phyloP scores from a whole-genome alignment of 768 basidiomycete genomes.

The Lactarius tabidus region DNA sequence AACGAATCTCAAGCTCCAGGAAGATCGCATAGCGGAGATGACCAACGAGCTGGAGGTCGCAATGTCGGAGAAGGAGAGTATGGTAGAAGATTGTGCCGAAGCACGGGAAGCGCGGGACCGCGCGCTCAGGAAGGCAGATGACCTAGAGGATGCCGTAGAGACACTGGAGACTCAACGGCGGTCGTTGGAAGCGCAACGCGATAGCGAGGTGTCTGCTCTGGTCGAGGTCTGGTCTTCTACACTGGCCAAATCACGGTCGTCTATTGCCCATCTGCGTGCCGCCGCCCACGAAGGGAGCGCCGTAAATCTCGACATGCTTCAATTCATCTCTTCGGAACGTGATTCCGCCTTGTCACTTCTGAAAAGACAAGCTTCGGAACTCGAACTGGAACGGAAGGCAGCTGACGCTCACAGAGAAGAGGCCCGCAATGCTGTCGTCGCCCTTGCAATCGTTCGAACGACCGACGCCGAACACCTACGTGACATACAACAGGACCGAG shows the following conservation, averaged over 20 bases:
- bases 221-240: slow-evolving; percentile 28
- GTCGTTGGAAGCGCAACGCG: slow-evolving; percentile 27
- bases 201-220: slow-evolving; percentile 29
- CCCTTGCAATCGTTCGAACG: slow-evolving; percentile 16
- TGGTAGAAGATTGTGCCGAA: slow-evolving; percentile 82
- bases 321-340: neutral
- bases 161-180: slow-evolving; percentile 33
- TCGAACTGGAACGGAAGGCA: neutral
- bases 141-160: slow-evolving; percentile 61
- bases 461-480: slow-evolving; percentile 4
- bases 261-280: neutral
- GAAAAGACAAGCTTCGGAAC: slow-evolving; percentile 6
- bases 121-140: slow-evolving; percentile 52
- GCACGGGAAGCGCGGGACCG: slow-evolving; percentile 70
- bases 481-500: slow-evolving; percentile 6
- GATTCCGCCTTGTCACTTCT: neutral
- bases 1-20: slow-evolving; percentile 67
- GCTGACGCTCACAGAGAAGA: slow-evolving; percentile 7
- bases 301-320: slow-evolving; percentile 3
- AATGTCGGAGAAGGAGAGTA: slow-evolving; percentile 64
- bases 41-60: slow-evolving; percentile 63
- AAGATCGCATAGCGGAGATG: slow-evolving; percentile 70
- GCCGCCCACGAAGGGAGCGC: neutral
- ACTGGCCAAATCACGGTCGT: slow-evolving; percentile 13
- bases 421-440: slow-evolving; percentile 6